phyloP scores from a whole-genome alignment of 345 rosid species.

The Sapria himalayana region DNA sequence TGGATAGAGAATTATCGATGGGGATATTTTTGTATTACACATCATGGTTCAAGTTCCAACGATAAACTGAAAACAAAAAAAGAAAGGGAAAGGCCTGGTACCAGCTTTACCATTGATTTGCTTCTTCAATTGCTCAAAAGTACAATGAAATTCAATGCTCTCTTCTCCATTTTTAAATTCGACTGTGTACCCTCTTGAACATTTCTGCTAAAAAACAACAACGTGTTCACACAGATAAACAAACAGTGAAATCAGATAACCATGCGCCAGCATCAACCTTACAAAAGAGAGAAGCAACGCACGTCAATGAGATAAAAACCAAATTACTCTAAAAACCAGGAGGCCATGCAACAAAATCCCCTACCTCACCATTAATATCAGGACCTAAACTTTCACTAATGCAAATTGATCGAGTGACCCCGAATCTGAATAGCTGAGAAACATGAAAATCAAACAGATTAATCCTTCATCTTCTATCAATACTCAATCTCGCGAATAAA shows the following conservation, averaged over 20 bases:
- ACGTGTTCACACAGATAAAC: no score
- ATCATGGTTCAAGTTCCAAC: no score
- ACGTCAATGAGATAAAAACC: neutral
- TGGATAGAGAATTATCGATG: no score
- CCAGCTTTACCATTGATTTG: slow-evolving; percentile 39
- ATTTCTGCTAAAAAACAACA: slow-evolving; percentile 61
- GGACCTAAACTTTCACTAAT: slow-evolving; percentile 20
- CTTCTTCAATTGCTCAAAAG: slow-evolving; percentile 70
- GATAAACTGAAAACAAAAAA: no score
- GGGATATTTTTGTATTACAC: no score
- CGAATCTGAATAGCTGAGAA: slow-evolving; percentile 61
- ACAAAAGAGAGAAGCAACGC: no score
- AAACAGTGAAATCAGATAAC: no score
- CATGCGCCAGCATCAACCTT: no score
- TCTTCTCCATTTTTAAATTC: slow-evolving; percentile 59
- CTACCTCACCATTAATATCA: slow-evolving; percentile 37
- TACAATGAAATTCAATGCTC: slow-evolving; percentile 52
- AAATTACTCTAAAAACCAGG: neutral
- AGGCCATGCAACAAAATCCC: neutral
- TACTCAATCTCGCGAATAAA: no score
- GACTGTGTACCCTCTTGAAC: slow-evolving; percentile 40
- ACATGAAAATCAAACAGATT: slow-evolving; percentile 5
- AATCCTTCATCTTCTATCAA: no score
- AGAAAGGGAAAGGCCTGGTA: no score
- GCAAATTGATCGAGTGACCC: slow-evolving; percentile 51